Evolutionary conservation across 1,284 basidiomycete genomes (phyloP), one percentile per base, ranked within the genome.

Genomic region (Ceratobasidium sp.): DNA sequence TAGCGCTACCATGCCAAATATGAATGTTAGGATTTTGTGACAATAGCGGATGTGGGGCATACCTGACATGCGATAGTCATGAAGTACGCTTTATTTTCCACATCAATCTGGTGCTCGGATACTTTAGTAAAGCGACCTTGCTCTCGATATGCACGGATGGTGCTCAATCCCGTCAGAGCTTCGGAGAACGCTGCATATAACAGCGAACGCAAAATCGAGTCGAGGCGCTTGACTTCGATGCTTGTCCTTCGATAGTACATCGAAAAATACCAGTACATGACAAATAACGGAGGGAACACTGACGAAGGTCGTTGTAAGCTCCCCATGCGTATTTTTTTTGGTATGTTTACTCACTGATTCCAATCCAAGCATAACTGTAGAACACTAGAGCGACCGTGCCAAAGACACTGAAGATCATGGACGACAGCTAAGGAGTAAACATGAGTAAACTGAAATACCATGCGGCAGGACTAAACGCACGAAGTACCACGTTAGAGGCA

Each of bases 41-140:
- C 21, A 28, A 43, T 10, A 21, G 1, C 89, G 83, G 18, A 90
- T 77, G n/a, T 83, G 82, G 1, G 89, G 79, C 87, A 87, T 64
- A 86, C 81, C 77, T 90, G 88, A 57, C 86, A 89, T 3, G 86
- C 82, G 36, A 91, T 85, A 0, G 90, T 92, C 83, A 94, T 87
- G 77, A 88, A 90, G 79, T 93, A 93, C 0, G 93, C 93, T 52
- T 90, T 82, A 78, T 92, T 92, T 78, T 93, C 87, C 76, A 87
- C 80, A 78, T 93, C 90, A 76, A 92, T 82, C 65, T 80, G 78
- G 34, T 82, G 76, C 70, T 50, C 23, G 4, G 32, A 55, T 79
- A 16, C 53, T 84, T 83, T 76, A 1, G 32, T 48, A 30, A 70
- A 70, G 41, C 53, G 65, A 3, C 4, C 4, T 34, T 85, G 84